These are phyloP conservation scores for Apophysomyces ossiformis DNA, from an alignment of 371 early-diverging fungal genomes.

Conservation along the genomic window DNA sequence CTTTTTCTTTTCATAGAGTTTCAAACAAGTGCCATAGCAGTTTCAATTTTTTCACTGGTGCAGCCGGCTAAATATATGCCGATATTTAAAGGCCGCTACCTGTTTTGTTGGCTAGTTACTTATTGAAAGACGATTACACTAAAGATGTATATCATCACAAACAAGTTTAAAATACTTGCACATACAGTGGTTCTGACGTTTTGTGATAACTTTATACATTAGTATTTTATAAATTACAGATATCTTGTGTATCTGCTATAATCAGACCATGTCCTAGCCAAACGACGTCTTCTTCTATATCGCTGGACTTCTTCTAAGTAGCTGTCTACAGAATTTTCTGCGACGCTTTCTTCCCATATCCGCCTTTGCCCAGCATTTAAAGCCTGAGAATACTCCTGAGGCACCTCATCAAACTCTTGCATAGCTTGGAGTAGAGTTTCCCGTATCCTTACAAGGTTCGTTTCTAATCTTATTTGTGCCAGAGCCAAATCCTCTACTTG, in stretches of 20 bases:
- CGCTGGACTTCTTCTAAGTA: background rate
- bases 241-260: too few species aligned
- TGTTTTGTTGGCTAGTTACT: too few species aligned
- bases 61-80: too few species aligned
- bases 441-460: background rate
- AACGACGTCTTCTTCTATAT: background rate
- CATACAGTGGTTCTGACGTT: too few species aligned
- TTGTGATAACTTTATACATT: too few species aligned
- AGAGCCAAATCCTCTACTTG: background rate
- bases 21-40: too few species aligned
- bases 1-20: conserved; percentile 23
- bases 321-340: background rate
- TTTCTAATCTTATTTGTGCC: background rate
- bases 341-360: background rate
- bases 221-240: too few species aligned
- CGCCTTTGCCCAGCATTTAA: background rate
- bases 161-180: too few species aligned
- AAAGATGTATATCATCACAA: too few species aligned
- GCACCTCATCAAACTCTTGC: background rate
- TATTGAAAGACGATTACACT: too few species aligned
- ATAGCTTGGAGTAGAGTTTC: background rate
- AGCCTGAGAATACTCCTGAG: background rate
- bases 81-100: too few species aligned
- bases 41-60: too few species aligned
- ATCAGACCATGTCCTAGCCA: background rate